These are phyloP conservation scores for Protomyces arabidopsidicola DNA, from an alignment of 1,139 yeast species.

Conservation along the genomic window DNA sequence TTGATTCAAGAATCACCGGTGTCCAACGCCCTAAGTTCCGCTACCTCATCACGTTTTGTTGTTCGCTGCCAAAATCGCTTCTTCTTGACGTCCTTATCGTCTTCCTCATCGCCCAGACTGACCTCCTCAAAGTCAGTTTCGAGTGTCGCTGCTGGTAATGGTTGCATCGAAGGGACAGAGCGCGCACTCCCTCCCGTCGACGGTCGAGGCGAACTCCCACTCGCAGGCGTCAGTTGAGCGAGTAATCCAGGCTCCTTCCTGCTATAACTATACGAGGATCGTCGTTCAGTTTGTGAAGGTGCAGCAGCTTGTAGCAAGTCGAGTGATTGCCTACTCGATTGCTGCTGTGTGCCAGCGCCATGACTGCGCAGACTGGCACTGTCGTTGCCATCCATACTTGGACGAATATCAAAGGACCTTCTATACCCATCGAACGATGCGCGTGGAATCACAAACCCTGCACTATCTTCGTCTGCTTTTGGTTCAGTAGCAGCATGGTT, in stretches of 20 bases:
- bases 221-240: not conserved
- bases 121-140: constrained; percentile 19
- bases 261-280: not conserved
- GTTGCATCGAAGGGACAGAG: not conserved
- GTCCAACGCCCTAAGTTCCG: not conserved
- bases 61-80: constrained; percentile 23
- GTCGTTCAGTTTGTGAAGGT: not conserved
- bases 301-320: constrained; percentile 8
- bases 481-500: not conserved
- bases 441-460: constrained; percentile 36
- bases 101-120: constrained; percentile 15
- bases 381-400: constrained; percentile 20
- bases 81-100: not conserved
- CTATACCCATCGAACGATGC: constrained; percentile 28
- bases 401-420: constrained; percentile 24
- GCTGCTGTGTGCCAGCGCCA: not conserved
- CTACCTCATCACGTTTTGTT: not conserved
- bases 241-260: not conserved
- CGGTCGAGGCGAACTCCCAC: not conserved
- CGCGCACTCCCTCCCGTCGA: not conserved
- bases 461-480: constrained; percentile 8
- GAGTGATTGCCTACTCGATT: constrained; percentile 16
- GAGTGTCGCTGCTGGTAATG: not conserved
- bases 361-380: not conserved
- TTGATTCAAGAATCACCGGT: not conserved